phyloP scores from a whole-genome alignment of 352 stramenopile genomes.

The Pythium chondricola region DNA sequence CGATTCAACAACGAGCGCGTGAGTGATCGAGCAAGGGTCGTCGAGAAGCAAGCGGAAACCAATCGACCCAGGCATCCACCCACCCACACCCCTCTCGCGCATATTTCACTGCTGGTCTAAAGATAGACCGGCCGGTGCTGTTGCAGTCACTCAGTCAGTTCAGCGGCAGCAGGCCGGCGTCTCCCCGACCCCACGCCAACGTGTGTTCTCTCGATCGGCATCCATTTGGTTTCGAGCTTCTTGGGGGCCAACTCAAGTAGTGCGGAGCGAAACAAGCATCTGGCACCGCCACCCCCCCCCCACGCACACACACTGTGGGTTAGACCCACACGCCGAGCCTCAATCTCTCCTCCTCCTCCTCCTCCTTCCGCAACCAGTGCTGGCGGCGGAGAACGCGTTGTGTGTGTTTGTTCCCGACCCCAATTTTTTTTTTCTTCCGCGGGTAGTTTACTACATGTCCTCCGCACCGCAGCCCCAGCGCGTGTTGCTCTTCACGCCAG shows the following conservation, averaged over 20 bases:
- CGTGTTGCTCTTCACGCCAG: conserved; percentile 64
- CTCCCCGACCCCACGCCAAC: background rate
- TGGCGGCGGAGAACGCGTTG: too few species aligned
- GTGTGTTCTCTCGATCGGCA: background rate
- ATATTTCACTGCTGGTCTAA: background rate
- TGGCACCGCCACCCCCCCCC: background rate
- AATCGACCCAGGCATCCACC: too few species aligned
- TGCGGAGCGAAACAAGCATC: too few species aligned
- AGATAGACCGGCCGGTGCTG: background rate
- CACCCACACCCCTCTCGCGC: background rate
- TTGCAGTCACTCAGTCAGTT: background rate
- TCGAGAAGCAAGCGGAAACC: too few species aligned
- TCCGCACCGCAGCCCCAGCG: conserved; percentile 26
- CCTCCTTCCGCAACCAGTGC: background rate
- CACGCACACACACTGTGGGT: background rate
- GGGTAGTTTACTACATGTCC: too few species aligned
- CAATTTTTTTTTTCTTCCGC: too few species aligned
- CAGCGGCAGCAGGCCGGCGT: background rate
- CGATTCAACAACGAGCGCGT: background rate
- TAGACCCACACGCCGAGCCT: too few species aligned
- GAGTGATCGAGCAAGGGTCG: too few species aligned
- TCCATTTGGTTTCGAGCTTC: background rate
- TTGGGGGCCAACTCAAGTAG: background rate
- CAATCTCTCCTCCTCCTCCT: background rate
- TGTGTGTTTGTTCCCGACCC: too few species aligned